These are phyloP conservation scores for Calonectria fujianensis DNA, from an alignment of 2,329 filamentous ascomycete species.

Conservation along the genomic window DNA sequence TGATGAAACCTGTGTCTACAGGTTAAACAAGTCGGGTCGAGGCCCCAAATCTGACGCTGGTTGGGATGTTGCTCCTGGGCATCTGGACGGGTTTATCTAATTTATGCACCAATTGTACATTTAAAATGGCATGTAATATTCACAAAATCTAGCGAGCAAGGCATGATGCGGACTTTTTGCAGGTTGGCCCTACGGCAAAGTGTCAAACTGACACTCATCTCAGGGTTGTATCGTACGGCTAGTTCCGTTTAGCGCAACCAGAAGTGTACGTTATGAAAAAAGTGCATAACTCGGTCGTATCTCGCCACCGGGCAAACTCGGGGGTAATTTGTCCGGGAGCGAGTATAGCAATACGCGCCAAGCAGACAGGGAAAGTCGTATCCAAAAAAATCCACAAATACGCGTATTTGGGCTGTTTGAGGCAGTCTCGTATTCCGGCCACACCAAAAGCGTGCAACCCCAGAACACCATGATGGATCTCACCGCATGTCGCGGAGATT, in stretches of 20 bases:
- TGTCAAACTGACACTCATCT: neutral
- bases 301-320: neutral
- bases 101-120: neutral
- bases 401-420: neutral
- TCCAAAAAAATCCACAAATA: neutral
- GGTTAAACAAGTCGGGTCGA: neutral
- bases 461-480: neutral
- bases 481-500: constrained; percentile 5
- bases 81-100: neutral
- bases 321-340: neutral
- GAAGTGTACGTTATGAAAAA: neutral
- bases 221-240: neutral
- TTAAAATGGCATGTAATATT: neutral
- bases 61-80: neutral
- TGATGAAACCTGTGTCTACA: neutral
- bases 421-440: neutral
- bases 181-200: no score
- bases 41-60: neutral
- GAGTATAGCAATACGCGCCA: constrained; percentile 4
- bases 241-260: neutral
- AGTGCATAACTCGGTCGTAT: neutral
- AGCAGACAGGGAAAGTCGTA: neutral
- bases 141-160: neutral
- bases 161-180: neutral
- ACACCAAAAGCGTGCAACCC: neutral